phyloP scores from a whole-genome alignment of 2,329 filamentous ascomycete genomes.

The Metarhizium anisopliae region DNA sequence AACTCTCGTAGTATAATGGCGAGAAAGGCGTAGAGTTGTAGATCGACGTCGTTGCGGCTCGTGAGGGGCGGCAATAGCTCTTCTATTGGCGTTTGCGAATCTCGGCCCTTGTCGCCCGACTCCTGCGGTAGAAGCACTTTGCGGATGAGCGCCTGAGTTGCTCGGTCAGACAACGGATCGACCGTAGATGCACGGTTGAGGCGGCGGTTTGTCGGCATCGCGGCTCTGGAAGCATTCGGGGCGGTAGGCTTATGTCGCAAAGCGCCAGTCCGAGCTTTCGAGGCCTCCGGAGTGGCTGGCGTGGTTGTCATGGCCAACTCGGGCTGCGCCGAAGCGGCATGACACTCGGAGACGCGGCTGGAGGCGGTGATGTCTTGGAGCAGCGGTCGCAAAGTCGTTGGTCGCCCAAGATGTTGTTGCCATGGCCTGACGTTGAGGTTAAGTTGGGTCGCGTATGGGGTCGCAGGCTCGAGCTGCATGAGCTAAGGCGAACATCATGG shows the following conservation, averaged over 20 bases:
- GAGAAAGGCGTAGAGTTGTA: constrained; percentile 87
- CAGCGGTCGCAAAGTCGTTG: background rate
- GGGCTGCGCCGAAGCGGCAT: background rate
- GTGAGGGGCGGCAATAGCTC: constrained; percentile 84
- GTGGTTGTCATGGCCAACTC: constrained; percentile 17
- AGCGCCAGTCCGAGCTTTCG: constrained; percentile 3
- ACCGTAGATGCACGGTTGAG: constrained; percentile 23
- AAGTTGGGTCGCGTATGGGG: constrained; percentile 11
- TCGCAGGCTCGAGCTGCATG: constrained; percentile 9
- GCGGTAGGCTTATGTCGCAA: constrained; percentile 5
- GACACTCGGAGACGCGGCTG: background rate
- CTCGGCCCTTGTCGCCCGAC: constrained; percentile 45
- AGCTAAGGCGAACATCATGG: background rate
- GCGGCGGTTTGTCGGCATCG: constrained; percentile 19
- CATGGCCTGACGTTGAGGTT: constrained; percentile 8
- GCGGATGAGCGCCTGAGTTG: constrained; percentile 74
- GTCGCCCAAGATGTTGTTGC: background rate
- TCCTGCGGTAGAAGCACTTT: constrained; percentile 74
- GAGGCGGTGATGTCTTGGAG: background rate
- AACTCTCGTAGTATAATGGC: constrained; percentile 85
- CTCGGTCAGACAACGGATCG: constrained; percentile 62
- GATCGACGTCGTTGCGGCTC: constrained; percentile 86
- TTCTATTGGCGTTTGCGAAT: constrained; percentile 51
- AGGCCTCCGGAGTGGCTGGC: background rate
- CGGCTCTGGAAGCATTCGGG: constrained; percentile 10